These are phyloP conservation scores for Pisolithus tinctorius DNA, from an alignment of 768 basidiomycete species.

Conservation along the genomic window DNA sequence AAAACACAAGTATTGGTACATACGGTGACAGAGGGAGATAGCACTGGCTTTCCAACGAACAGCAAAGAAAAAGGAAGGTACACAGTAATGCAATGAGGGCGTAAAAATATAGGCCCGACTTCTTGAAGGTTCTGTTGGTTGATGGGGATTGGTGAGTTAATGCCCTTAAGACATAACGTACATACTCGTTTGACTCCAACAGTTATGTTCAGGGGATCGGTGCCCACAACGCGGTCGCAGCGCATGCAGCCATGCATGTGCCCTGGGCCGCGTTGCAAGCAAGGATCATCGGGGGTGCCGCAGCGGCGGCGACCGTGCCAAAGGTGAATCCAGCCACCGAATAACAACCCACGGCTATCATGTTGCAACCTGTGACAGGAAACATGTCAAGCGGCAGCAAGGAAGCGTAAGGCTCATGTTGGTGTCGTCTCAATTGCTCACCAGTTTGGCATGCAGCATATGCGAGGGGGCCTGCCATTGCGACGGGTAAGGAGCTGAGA, in stretches of 20 bases:
- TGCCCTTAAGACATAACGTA: too few relatives aligned
- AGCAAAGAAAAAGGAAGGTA: too few relatives aligned
- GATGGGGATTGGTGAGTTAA: too few relatives aligned
- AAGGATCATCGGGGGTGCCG: constrained; percentile 13
- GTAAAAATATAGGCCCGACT: too few relatives aligned
- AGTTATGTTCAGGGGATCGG: constrained; percentile 16
- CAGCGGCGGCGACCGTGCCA: constrained; percentile 13
- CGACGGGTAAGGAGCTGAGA: constrained; percentile 10
- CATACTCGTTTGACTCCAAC: too few relatives aligned
- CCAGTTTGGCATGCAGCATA: constrained; percentile 22
- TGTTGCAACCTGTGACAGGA: constrained; percentile 17
- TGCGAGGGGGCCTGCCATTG: constrained; percentile 12
- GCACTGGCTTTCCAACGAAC: not conserved
- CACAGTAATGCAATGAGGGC: too few relatives aligned
- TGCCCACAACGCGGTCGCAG: constrained; percentile 11
- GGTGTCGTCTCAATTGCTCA: not conserved
- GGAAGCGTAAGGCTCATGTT: not conserved
- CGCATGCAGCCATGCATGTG: constrained; percentile 20
- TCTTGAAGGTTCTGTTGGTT: too few relatives aligned
- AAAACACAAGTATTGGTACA: too few relatives aligned
- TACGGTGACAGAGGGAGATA: too few relatives aligned
- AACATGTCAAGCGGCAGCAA: not conserved
- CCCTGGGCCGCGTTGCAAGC: constrained; percentile 20
- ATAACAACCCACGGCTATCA: constrained; percentile 16
- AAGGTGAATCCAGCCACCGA: constrained; percentile 18